Evolutionary conservation across 192 early-diverging fungal species (phyloP), one percentile per base, ranked within the genome.

Genomic region (Rhizophagus prolifer): DNA sequence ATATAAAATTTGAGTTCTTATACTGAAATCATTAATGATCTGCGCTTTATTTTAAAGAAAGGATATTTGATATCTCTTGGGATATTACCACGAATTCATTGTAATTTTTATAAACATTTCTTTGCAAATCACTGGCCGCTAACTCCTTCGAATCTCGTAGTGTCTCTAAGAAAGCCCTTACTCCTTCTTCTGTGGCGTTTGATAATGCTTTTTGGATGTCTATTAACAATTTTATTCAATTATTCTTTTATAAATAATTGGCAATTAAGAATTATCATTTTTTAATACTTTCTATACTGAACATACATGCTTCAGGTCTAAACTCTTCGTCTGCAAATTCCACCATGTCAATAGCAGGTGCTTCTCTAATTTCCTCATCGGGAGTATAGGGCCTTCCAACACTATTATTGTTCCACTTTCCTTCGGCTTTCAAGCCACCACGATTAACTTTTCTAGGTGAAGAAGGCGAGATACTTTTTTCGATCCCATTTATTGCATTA

Each of bases 41-140:
- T 54, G 16, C 16, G 50, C 47, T 21, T 21, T 21, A 36, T n/a
- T n/a, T 44, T 77, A 30, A 50, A 19, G 64, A 19, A 74, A 73
- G 70, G 70, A 79, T 74, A 79, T 88, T 88, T 47, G 85, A 86
- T 50, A 95, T 94, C 71, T 95, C 94, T 67, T 95, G 94, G 41
- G 92, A 94, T 62, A 95, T 95, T 41, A 86, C 86, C 19, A 95
- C 92, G 80, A 95, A 95, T 74, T 95, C 93, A 58, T 81, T 88
- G 78, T 95, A 95, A 80, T 95, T 95, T 65, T 85, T 85, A 82
- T 90, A 93, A 12, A 95, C 93, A 78, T 94, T 94, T n/a, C 88
- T 84, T 64, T 95, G 92, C 21, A 95, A 80, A 71, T 94, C 91
- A 4, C 77, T 82, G 28, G 92, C 91, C 9, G 92, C 92, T 23